phyloP scores from a whole-genome alignment of 83 land plant genomes.

The Larix sibirica region DNA sequence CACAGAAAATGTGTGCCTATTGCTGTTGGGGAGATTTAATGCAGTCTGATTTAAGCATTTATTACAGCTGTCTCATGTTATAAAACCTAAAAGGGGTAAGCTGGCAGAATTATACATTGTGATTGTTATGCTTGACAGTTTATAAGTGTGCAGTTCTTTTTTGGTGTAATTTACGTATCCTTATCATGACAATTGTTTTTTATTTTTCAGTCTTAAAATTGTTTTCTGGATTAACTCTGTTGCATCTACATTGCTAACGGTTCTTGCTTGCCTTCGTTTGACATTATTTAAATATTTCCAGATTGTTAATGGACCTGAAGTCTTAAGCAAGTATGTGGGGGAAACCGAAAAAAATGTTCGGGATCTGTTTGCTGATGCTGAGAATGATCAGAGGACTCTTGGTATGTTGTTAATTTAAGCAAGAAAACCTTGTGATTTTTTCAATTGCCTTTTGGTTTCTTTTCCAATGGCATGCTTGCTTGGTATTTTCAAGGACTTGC shows the following conservation, averaged over 20 bases:
- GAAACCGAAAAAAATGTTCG: slow-evolving; percentile 99
- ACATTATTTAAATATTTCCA: slow-evolving; percentile 10
- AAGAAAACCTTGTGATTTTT: not conserved
- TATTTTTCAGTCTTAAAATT: not conserved
- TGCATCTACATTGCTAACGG: not conserved
- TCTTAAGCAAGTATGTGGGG: slow-evolving; percentile 97
- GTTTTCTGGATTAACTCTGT: not conserved
- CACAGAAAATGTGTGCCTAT: no score
- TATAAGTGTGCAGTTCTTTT: not conserved
- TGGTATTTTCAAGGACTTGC: not conserved
- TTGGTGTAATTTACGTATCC: not conserved
- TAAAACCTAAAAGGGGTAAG: no score
- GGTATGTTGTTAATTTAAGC: slow-evolving; percentile 39
- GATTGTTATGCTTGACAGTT: no score
- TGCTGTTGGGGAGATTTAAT: no score
- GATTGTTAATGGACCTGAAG: slow-evolving; percentile 99
- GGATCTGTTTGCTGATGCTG: slow-evolving; percentile 99
- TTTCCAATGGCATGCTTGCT: not conserved
- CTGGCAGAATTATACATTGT: no score
- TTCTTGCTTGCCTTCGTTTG: not conserved
- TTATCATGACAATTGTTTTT: not conserved
- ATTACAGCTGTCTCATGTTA: no score
- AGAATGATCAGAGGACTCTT: slow-evolving; percentile 80
- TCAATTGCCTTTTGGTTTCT: not conserved
- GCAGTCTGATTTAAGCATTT: no score